Evolutionary conservation across 345 rosid genomes (phyloP), one percentile per base, ranked within the genome.

Genomic region (Microcos paniculata): DNA sequence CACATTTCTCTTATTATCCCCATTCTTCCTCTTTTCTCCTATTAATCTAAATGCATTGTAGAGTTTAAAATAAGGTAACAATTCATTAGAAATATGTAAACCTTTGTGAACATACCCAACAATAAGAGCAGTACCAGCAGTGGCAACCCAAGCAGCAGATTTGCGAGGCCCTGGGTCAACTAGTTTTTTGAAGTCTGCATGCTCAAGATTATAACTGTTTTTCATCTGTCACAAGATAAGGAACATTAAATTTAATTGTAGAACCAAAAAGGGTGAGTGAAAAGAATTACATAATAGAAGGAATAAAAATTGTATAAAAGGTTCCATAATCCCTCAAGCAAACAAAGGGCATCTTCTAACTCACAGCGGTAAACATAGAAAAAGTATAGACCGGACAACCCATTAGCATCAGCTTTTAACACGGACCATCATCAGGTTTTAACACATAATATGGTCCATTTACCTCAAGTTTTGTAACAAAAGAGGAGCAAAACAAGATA

Each of bases 121-220:
- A 52, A 95, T 30, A 73, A 95, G 84, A 76, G 97, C 82, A 33
- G 97, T 90, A 82, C 97, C 93, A 59, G 92, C 90, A 2, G 94
- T 89, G 61, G 98, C 97, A 71, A 93, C 68, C 62, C 59, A 82
- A 62, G 93, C 69, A 33, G 90, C 88, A 80, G 80, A 63, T 56
- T 63, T 73, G 40, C 90, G 86, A 78, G 79, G 82, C 3, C 85
- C 97, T 46, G 88, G 87, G 80, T 89, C 90, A 74, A 91, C 93
- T 48, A 93, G 92, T 86, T 89, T 91, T 82, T 88, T 91, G 38
- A 93, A 73, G 52, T 95, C 99, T 33, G 78, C 82, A 69, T 88
- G 88, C 79, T 87, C 98, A 51, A 95, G 48, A 16, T 88, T 81
- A 69, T 82, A 65, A 59, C 57, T 84, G 80, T 59, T 84, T 80